Evolutionary conservation across 345 rosid species (phyloP).

Genomic region (Ricinus communis): DNA sequence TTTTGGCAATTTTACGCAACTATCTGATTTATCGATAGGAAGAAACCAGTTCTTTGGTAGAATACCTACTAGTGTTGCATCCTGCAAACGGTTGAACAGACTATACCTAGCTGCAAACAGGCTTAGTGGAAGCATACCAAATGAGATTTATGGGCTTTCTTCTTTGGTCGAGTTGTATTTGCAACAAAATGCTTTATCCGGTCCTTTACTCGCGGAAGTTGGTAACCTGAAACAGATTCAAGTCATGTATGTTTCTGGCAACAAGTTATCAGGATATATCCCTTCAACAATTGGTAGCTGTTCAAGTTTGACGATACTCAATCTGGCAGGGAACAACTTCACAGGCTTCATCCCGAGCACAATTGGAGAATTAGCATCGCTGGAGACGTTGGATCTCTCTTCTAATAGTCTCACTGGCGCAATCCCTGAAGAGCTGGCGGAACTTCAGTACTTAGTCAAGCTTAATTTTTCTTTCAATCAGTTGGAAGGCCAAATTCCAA

Average conservation of each 20-base stretch:
- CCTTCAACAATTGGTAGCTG: conserved; percentile 9
- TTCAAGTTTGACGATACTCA: conserved; percentile 4
- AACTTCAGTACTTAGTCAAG: neutral
- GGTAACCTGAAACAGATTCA: conserved; percentile 20
- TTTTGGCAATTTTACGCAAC: conserved; percentile 17
- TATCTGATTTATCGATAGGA: neutral
- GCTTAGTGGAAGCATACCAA: conserved; percentile 16
- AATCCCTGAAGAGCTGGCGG: conserved; percentile 8
- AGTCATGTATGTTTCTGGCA: conserved; percentile 1
- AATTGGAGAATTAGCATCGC: conserved; percentile 10
- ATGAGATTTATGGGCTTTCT: conserved; percentile 19
- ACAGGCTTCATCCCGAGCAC: conserved; percentile 13
- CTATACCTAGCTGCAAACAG: neutral
- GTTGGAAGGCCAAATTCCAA: conserved; percentile 14
- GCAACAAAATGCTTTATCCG: neutral
- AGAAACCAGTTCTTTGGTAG: conserved; percentile 10
- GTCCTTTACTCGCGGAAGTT: conserved; percentile 1
- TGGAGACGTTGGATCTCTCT: conserved; percentile 2
- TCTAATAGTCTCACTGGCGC: neutral
- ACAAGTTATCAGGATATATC: conserved; percentile 19
- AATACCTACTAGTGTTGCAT: conserved; percentile 17
- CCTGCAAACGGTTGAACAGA: neutral
- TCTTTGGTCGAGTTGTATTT: neutral
- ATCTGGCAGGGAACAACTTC: conserved; percentile 19
- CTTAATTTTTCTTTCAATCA: conserved; percentile 11